Conservation (phyloP, 2,329 filamentous ascomycete genomes). For the Fusarium beomiforme region DNA sequence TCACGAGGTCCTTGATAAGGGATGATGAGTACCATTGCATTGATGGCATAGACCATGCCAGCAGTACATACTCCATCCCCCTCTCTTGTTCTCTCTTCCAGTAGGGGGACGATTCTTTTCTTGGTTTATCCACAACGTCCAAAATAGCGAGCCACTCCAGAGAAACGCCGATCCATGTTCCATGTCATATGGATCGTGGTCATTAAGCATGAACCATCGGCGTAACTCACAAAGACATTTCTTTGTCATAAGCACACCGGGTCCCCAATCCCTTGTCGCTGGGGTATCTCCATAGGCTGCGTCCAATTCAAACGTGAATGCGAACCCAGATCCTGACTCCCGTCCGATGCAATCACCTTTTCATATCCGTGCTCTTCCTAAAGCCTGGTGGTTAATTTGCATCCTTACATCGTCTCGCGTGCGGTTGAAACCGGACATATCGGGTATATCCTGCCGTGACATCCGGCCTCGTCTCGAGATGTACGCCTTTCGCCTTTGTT, state of each 20-base stretch:
- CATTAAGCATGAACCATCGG: constrained; percentile 39
- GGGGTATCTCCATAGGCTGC: constrained; percentile 37
- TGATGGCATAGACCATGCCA: constrained; percentile 22
- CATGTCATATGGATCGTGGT: constrained; percentile 38
- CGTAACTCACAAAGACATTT: constrained; percentile 33
- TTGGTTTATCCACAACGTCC: constrained; percentile 42
- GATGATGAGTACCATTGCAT: constrained; percentile 21
- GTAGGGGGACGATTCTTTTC: constrained; percentile 35
- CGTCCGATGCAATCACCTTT: constrained; percentile 51
- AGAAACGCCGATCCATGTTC: constrained; percentile 40
- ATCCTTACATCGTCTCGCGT: constrained; percentile 31
- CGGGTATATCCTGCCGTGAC: constrained; percentile 17
- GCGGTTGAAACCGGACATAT: constrained; percentile 13
- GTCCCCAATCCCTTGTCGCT: constrained; percentile 30
- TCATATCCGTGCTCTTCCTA: constrained; percentile 33
- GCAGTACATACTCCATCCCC: constrained; percentile 27
- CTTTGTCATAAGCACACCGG: constrained; percentile 24
- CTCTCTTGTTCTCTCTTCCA: constrained; percentile 39
- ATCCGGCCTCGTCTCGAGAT: constrained; percentile 16
- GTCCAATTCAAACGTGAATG: constrained; percentile 39
- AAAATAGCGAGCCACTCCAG: constrained; percentile 38
- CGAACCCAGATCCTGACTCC: constrained; percentile 52
- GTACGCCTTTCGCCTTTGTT: constrained; percentile 22
- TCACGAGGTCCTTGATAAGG: constrained; percentile 38
- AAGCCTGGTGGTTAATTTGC: constrained; percentile 30